Percentiles rank a stretch among this genome's conserved stretches.
These are phyloP conservation scores for Nakazawaea anatomiae DNA, from an alignment of 805 yeast species.

Conservation along the genomic window DNA sequence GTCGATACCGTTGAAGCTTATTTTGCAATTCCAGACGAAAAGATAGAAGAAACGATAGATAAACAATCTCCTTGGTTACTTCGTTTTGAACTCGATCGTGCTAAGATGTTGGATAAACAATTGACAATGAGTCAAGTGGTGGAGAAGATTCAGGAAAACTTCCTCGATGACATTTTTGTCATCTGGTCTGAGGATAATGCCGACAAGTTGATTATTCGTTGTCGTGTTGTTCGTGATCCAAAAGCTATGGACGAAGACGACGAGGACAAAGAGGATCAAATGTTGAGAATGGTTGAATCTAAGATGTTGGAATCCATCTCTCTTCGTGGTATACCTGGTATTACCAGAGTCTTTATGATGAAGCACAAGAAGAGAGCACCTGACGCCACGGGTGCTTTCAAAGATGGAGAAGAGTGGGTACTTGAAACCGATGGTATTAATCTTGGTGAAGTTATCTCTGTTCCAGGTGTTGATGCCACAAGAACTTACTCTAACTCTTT, in stretches of 20 bases:
- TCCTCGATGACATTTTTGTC: constrained; percentile 92
- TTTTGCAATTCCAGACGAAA: constrained; percentile 96
- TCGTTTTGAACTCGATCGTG: constrained; percentile 95
- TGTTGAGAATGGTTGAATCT: constrained; percentile 89
- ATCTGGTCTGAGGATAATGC: constrained; percentile 99
- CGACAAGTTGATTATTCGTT: constrained; percentile 91
- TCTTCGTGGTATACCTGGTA: constrained; percentile 92
- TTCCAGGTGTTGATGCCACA: constrained; percentile 88
- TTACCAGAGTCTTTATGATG: constrained; percentile 87
- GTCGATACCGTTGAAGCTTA: constrained; percentile 95
- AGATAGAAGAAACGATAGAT: constrained; percentile 87
- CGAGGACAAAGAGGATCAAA: constrained; percentile 95
- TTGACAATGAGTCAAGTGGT: constrained; percentile 98
- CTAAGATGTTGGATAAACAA: constrained; percentile 97
- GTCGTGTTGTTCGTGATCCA: constrained; percentile 97
- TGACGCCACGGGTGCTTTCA: constrained; percentile 79
- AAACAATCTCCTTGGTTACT: constrained; percentile 97
- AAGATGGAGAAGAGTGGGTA: constrained; percentile 94
- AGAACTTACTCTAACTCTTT: constrained; percentile 95
- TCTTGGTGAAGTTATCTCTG: constrained; percentile 88
- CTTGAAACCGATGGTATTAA: constrained; percentile 98
- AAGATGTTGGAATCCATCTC: constrained; percentile 95
- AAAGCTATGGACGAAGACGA: constrained; percentile 89
- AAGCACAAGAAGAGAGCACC: constrained; percentile 69
- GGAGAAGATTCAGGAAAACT: constrained; percentile 85